phyloP scores from a whole-genome alignment of 1,284 basidiomycete species.

The Farysia itapuensis region DNA sequence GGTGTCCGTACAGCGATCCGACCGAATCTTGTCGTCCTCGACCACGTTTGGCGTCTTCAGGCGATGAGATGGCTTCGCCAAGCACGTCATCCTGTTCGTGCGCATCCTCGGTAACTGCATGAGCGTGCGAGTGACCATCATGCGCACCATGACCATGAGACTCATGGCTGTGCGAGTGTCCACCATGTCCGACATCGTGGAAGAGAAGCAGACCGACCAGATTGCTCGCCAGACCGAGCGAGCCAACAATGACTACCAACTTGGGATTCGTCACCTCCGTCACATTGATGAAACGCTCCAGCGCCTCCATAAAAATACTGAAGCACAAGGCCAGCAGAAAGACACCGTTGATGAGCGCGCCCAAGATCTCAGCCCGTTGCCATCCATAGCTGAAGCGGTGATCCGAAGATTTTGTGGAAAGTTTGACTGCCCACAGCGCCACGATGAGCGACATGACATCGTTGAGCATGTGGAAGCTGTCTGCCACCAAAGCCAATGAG shows the following conservation, averaged over 20 bases:
- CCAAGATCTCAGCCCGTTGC: slow-evolving; percentile 96
- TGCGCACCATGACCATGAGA: slow-evolving; percentile 63
- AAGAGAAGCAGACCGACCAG: slow-evolving; percentile 91
- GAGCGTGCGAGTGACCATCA: slow-evolving; percentile 52
- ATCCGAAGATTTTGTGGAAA: slow-evolving; percentile 61
- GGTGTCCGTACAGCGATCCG: slow-evolving; percentile 72
- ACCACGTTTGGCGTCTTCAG: slow-evolving; percentile 6
- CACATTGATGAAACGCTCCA: slow-evolving; percentile 79
- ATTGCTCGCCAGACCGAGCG: slow-evolving; percentile 85
- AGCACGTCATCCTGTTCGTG: slow-evolving; percentile 7
- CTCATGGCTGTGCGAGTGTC: slow-evolving; percentile 66
- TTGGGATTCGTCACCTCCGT: slow-evolving; percentile 80
- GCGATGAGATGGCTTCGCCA: neutral
- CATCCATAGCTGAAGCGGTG: slow-evolving; percentile 85
- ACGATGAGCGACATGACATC: slow-evolving; percentile 87
- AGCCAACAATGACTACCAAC: slow-evolving; percentile 87
- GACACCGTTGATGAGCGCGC: slow-evolving; percentile 83
- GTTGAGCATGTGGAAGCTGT: slow-evolving; percentile 91
- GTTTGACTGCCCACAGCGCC: slow-evolving; percentile 91
- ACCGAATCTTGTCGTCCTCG: slow-evolving; percentile 33
- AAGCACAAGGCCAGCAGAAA: slow-evolving; percentile 95
- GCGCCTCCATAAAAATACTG: slow-evolving; percentile 88
- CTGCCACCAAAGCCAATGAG: slow-evolving; percentile 90
- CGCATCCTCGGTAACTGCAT: slow-evolving; percentile 13
- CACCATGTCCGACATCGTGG: slow-evolving; percentile 66